Percentiles rank a stretch among this genome's conserved stretches.
These are phyloP conservation scores for Pezicula radicicola DNA, from an alignment of 2,329 filamentous ascomycete species.

Conservation along the genomic window DNA sequence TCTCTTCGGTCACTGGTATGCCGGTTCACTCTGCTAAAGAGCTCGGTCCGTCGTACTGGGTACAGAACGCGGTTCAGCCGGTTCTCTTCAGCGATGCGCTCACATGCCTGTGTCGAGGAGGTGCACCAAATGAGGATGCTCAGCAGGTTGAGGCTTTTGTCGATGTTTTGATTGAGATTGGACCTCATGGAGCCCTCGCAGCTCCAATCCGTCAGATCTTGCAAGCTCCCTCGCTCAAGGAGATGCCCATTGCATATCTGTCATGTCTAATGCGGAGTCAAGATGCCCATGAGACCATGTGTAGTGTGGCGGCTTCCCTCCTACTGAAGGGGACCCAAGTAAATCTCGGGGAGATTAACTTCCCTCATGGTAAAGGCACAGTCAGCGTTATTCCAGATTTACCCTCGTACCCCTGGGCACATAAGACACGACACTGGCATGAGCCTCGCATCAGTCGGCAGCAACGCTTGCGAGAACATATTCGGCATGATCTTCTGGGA, in stretches of 20 bases:
- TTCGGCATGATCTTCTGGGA: slow-evolving; percentile 6
- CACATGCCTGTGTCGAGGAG: slow-evolving; percentile 1
- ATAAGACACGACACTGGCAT: slow-evolving; percentile 16
- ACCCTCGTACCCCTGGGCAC: slow-evolving; percentile 8
- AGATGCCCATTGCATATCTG: background rate
- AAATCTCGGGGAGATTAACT: background rate
- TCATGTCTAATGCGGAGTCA: background rate
- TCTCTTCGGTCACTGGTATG: slow-evolving; percentile 39
- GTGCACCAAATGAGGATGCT: slow-evolving; percentile 1
- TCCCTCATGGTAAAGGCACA: background rate
- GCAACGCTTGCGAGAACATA: slow-evolving; percentile 28
- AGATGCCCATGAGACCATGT: background rate
- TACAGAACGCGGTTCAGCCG: slow-evolving; percentile 39
- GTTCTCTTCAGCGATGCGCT: slow-evolving; percentile 34
- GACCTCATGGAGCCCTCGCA: slow-evolving; percentile 5
- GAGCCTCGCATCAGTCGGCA: slow-evolving; percentile 46
- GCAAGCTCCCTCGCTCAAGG: background rate
- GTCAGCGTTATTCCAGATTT: slow-evolving; percentile 1
- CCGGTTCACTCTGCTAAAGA: background rate
- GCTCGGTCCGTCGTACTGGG: slow-evolving; percentile 40
- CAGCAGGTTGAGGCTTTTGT: background rate
- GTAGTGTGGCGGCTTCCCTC: background rate
- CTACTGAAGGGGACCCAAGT: background rate
- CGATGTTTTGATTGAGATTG: slow-evolving; percentile 1
- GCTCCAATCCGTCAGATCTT: slow-evolving; percentile 1